These are phyloP conservation scores for Tetradesmus obliquus DNA, from an alignment of 139 green algal species.

Conservation along the genomic window DNA sequence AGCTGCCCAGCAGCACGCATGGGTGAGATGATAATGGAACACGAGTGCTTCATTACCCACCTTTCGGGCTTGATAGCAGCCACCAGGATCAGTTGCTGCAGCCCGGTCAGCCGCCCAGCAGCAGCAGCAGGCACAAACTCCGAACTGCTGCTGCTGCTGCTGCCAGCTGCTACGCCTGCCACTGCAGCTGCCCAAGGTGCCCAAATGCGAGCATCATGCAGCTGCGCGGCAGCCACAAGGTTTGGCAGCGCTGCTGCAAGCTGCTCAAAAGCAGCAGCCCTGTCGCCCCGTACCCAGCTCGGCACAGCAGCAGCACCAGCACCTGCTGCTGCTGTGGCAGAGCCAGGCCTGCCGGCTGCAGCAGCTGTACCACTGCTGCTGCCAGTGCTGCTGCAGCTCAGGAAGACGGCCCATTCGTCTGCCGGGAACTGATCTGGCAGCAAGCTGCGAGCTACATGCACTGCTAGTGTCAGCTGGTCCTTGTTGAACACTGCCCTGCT, in stretches of 20 bases:
- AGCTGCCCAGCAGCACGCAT: background rate
- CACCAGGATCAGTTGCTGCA: slow-evolving; percentile 76
- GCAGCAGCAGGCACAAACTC: slow-evolving; percentile 30
- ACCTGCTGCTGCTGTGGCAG: slow-evolving; percentile 6
- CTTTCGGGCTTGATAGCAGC: slow-evolving; percentile 68
- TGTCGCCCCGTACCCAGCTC: slow-evolving; percentile 65
- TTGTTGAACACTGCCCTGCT: slow-evolving; percentile 80
- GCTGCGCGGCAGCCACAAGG: slow-evolving; percentile 55
- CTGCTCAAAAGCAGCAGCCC: slow-evolving; percentile 44
- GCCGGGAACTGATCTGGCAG: slow-evolving; percentile 55
- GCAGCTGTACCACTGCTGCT: background rate
- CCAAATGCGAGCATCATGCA: slow-evolving; percentile 66
- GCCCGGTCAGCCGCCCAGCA: slow-evolving; percentile 13
- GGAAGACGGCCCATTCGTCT: slow-evolving; percentile 70
- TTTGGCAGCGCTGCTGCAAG: slow-evolving; percentile 63
- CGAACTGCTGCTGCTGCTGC: slow-evolving; percentile 5
- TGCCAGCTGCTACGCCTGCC: background rate
- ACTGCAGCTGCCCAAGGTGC: slow-evolving; percentile 59
- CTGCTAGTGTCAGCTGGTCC: slow-evolving; percentile 79
- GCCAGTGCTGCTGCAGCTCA: slow-evolving; percentile 51
- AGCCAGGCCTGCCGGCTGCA: background rate
- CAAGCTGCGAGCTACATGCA: slow-evolving; percentile 75
- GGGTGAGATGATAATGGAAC: background rate
- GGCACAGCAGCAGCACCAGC: slow-evolving; percentile 35
- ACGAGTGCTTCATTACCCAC: background rate